Conservation (phyloP, 257 asterid species). For the Scutellaria galericulata region DNA sequence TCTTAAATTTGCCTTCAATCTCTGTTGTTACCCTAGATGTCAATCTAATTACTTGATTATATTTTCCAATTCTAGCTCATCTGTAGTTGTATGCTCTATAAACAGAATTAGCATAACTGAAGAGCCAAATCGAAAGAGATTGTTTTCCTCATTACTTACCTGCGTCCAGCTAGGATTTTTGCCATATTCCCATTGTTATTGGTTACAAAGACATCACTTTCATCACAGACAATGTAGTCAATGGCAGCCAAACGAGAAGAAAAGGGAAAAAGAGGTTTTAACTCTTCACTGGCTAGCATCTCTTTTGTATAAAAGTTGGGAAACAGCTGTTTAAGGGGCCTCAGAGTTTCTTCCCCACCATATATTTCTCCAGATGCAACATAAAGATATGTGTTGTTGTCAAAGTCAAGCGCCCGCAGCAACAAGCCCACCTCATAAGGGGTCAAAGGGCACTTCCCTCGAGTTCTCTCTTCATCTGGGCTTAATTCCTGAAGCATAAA, state of each 20-base stretch:
- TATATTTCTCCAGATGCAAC: slow-evolving; percentile 99
- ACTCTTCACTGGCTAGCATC: slow-evolving; percentile 82
- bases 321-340: slow-evolving; percentile 91
- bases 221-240: slow-evolving; percentile 92
- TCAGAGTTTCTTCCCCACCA: slow-evolving; percentile 96
- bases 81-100: neutral
- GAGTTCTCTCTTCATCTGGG: slow-evolving; percentile 92
- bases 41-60: slow-evolving; percentile 18
- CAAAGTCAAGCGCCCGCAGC: slow-evolving; percentile 94
- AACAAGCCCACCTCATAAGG: slow-evolving; percentile 96
- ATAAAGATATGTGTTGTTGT: slow-evolving; percentile 76
- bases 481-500: slow-evolving; percentile 62
- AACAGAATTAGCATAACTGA: slow-evolving; percentile 8
- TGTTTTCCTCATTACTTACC: slow-evolving; percentile 52
- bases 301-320: slow-evolving; percentile 96
- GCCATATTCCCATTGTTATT: slow-evolving; percentile 99
- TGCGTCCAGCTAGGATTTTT: slow-evolving; percentile 95
- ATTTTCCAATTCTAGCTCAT: neutral
- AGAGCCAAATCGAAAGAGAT: slow-evolving; percentile 26
- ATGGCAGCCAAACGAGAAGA: slow-evolving; percentile 98
- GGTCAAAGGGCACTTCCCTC: slow-evolving; percentile 98
- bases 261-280: slow-evolving; percentile 72
- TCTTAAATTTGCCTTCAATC: neutral
- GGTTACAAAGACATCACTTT: slow-evolving; percentile 95
- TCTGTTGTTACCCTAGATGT: slow-evolving; percentile 13